These are phyloP conservation scores for Rhizopogon roseolus DNA, from an alignment of 768 basidiomycete genomes.

Conservation along the genomic window DNA sequence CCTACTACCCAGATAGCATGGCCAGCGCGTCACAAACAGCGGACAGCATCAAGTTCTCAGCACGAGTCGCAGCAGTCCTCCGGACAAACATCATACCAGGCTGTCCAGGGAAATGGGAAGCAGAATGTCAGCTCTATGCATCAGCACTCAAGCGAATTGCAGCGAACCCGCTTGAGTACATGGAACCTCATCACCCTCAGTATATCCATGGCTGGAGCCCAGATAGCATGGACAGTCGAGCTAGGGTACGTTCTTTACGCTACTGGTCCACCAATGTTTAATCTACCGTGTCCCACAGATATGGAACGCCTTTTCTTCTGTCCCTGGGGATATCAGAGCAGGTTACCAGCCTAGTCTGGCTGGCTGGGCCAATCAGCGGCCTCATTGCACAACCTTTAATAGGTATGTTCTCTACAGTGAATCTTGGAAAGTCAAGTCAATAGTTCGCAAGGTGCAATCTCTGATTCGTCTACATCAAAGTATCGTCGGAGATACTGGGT, in stretches of 20 bases:
- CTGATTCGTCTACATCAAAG: conserved; percentile 87
- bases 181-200: conserved; percentile 80
- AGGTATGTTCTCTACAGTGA: conserved; percentile 44
- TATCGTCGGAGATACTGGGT: conserved; percentile 94
- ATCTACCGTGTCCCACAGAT: conserved; percentile 41
- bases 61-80: conserved; percentile 17
- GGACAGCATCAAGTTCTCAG: conserved; percentile 17
- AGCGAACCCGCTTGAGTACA: conserved; percentile 31
- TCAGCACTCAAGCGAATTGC: conserved; percentile 14
- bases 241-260: conserved; percentile 58
- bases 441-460: conserved; percentile 71
- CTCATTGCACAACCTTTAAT: conserved; percentile 96
- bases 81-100: conserved; percentile 23
- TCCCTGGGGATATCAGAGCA: conserved; percentile 79
- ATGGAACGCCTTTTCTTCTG: conserved; percentile 92
- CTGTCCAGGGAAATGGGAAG: conserved; percentile 28
- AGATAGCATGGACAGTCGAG: conserved; percentile 95
- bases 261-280: background rate
- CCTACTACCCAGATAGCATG: conserved; percentile 78
- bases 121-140: background rate
- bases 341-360: conserved; percentile 92
- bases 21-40: conserved; percentile 44
- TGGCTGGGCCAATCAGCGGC: conserved; percentile 92
- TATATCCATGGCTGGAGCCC: conserved; percentile 91
- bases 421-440: conserved; percentile 3